Base-by-base conservation (phyloP, 2,329 filamentous ascomycete genomes). In the Epichloe coenophiala region DNA sequence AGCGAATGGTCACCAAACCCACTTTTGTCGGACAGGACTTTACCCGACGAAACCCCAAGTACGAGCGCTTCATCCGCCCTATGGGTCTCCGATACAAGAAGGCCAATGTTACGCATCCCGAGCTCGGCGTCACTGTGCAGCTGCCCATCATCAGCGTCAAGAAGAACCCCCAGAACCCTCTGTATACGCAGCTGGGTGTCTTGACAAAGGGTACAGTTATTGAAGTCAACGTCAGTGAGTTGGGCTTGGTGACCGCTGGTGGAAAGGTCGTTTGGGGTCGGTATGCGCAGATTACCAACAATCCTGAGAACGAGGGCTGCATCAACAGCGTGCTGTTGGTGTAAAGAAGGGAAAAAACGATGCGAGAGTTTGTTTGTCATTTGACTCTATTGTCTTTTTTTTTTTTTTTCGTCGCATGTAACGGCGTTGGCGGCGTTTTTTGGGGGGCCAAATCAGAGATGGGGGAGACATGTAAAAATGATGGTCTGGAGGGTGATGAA, bases 251-350 rank as follows among this genome's bases (percentile, higher is more conserved):
- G 15, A 97, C 93, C 3, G 84, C 90, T 2, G 83, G 82, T 55
- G 93, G 93, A 55, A 96, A 96, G 71, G 88, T 95, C 8, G 88
- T 91, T 6, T 96, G 90, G 90, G 89, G 88, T 59, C 77, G 87
- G 58, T 93, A 83, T 70, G 86, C 86, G 31, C 59, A 65, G 54
- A 59, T 68, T 35, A 70, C 65, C 5, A 77, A 76, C 61, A 72
- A 71, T 57, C 69, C 70, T 3, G 71, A 75, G 60, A 69, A 69
- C 54, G 70, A 72, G 48, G 70, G 70, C 19, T 72, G 71, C 54
- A 63, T 73, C 53, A 74, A 74, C 57, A 68, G 66, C 49, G 60
- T 66, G 45, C 53, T 66, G 47, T 48, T 66, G 50, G 64, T 65
- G 27, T 66, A 56, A 15, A 13, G 23, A 43, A 43, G 13, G 15